Base-by-base conservation (phyloP, 2,329 filamentous ascomycete species). In the Arthrobotrys pseudoclavata region DNA sequence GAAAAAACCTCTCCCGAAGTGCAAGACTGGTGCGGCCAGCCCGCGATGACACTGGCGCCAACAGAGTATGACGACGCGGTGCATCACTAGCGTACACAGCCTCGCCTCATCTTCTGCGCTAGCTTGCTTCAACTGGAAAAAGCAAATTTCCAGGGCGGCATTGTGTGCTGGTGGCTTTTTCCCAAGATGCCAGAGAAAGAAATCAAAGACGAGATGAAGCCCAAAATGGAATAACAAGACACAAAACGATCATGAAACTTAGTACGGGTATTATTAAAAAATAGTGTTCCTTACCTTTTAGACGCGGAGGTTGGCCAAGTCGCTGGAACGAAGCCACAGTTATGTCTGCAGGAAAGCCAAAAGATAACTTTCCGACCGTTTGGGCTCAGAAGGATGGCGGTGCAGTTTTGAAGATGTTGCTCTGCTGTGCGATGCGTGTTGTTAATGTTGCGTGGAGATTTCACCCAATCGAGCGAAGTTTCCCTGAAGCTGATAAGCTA, bases 181-280 rank as follows among this genome's bases (percentile, higher is more conserved):
- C 57, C 57, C 53, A 75, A 47, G 29, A 76, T 34, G 64, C 71
- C 71, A 60, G 34, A 76, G 64, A 69, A 22, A 76, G 71, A 60
- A 76, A 63, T 24, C 64, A 63, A 68, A 76, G 48, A 76, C 71
- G 71, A 76, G 48, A 69, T 66, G 50, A 72, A 31, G 48, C 69
- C 70, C 55, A 64, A 76, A 69, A 37, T 22, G 71, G 63, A 69
- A 57, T 37, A 40, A 48, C 22, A 55, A 37, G 18, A 64, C 57
- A 69, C 63, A 55, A 69, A 76, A 76, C 71, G 48, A 69, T 63
- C 42, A 53, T 76, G 71, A 76, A 76, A 76, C 71, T 72, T 72
- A 72, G 55, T 26, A 63, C 37, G 57, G 37, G 31, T 48, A 69
- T 66, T 76, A 68, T 57, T 52, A 48, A 60, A 63, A 69, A 69